phyloP scores from a whole-genome alignment of 306 rosid species.

The Carpinus viminea region DNA sequence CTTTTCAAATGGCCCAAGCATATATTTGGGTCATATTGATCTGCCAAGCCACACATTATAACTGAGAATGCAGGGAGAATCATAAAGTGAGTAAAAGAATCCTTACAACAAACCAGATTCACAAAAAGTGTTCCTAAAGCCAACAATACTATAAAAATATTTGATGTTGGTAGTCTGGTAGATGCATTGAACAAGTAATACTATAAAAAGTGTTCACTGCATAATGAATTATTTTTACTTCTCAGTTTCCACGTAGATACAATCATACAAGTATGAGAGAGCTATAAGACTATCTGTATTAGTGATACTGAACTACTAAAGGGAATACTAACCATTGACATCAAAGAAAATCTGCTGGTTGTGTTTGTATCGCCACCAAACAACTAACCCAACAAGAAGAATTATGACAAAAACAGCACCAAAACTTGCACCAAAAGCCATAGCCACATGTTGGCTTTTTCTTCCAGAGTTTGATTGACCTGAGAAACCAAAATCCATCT shows the following conservation, averaged over 20 bases:
- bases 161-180: no score
- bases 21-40: slow-evolving; percentile 95
- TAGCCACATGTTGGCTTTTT: slow-evolving; percentile 67
- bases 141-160: not conserved
- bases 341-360: slow-evolving; percentile 98
- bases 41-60: slow-evolving; percentile 42
- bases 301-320: not conserved
- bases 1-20: slow-evolving; percentile 90
- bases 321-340: slow-evolving; percentile 62
- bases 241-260: no score
- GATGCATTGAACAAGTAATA: not conserved
- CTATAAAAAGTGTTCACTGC: not conserved
- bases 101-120: not conserved
- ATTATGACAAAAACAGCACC: slow-evolving; percentile 65
- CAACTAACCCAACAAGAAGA: slow-evolving; percentile 54
- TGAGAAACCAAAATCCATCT: slow-evolving; percentile 39
- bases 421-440: slow-evolving; percentile 87
- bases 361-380: slow-evolving; percentile 91
- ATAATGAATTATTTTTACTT: slow-evolving; percentile 7
- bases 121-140: not conserved
- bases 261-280: slow-evolving; percentile 16
- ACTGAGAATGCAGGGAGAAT: slow-evolving; percentile 22
- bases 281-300: not conserved
- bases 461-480: slow-evolving; percentile 53
- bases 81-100: not conserved